Base-by-base conservation (phyloP, 2,329 filamentous ascomycete genomes). In the Zalaria sp. region DNA sequence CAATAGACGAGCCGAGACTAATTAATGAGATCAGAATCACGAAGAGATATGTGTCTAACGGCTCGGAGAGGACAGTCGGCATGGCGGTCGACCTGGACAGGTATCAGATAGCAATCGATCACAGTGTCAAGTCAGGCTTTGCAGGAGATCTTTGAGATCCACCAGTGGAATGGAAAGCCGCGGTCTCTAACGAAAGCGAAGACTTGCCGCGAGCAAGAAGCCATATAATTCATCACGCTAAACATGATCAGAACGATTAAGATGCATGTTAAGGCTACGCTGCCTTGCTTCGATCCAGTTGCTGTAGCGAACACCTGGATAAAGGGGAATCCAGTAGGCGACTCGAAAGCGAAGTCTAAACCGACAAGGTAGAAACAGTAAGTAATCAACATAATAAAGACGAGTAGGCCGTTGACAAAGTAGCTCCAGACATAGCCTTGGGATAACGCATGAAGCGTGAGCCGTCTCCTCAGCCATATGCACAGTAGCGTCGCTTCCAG, bases 261-360 rank as follows among this genome's bases (percentile, higher is more conserved):
- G 26, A 46, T 44, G 11, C 35, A 34, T 1, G 42, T 44, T 7
- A 46, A 27, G 4, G 35, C 44, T 10, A 39, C 42, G 26, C 41
- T 39, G 4, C 44, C 44, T 7, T 37, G 39, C 8, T 40, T 43
- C 1, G 44, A 46, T 9, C 29, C 28, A 2, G 42, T 42, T 5
- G 41, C 44, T 5, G 44, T 44, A 28, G 43, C 39, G 26, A 46
- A 46, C 26, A 44, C 42, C 41, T 43, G 34, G 6, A 32, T 32
- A n/a, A 32, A 32, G 6, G n/a, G 6, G 29, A 6, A 32, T 6
- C 29, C 29, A 6, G 29, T 32, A 6, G 29, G 6, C 29, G 29
- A 32, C n/a, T 32, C 29, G n/a, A 6, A 6, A n/a, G 29, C 29
- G 6, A n/a, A 6, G 6, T 6, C 29, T 6, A 32, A n/a, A n/a